Conservation (phyloP, 768 basidiomycete genomes). For the Pilatotrama ljubarskyi region DNA sequence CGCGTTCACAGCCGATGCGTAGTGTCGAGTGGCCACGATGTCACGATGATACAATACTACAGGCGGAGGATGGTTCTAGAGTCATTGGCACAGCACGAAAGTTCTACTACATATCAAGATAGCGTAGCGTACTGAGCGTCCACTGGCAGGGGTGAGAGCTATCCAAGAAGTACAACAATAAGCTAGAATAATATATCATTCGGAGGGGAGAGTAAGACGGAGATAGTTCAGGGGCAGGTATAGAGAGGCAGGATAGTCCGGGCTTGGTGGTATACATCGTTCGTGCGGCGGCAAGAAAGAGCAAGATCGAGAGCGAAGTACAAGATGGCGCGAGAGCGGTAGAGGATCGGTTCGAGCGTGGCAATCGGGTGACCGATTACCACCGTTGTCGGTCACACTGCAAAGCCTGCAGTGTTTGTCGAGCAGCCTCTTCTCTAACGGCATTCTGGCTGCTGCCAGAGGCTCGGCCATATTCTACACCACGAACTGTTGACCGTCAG, state of each 20-base stretch:
- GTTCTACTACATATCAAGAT: neutral
- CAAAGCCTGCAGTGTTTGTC: conserved; percentile 25
- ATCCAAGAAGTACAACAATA: neutral
- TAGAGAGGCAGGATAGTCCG: neutral
- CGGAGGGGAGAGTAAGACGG: neutral
- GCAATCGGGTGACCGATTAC: neutral
- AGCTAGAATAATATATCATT: neutral
- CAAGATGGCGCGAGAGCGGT: neutral
- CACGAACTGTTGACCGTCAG: conserved; percentile 22
- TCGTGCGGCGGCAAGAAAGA: neutral
- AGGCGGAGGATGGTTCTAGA: neutral
- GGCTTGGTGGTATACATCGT: neutral
- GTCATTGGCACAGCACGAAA: neutral
- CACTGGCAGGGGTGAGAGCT: neutral
- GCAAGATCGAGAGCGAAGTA: conserved; percentile 1
- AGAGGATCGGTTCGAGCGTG: neutral
- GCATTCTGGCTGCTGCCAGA: conserved; percentile 21
- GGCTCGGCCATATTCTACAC: conserved; percentile 28
- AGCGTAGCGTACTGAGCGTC: conserved; percentile 1
- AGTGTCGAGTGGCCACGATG: neutral
- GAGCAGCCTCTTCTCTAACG: conserved; percentile 32
- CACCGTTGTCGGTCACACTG: conserved; percentile 23
- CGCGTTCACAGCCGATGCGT: neutral
- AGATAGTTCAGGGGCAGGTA: neutral
- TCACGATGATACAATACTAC: neutral